A percentile compares a stretch with the other conserved stretches of the same genome.
Conservation (phyloP, 129 eudicot genomes). For the Sambucus nigra region DNA sequence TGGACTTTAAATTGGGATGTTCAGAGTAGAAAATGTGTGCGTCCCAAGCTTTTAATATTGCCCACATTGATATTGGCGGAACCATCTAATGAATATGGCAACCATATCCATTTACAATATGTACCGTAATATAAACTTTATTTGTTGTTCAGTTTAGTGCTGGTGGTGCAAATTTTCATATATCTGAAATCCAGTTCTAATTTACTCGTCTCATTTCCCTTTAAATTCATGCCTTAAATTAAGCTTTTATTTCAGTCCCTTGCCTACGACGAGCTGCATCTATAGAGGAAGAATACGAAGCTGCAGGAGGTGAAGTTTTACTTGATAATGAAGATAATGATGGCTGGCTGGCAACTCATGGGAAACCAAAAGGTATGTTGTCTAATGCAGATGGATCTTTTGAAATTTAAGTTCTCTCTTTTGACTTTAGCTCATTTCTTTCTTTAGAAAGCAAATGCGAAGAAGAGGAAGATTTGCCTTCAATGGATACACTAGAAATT, state of each 20-base stretch:
- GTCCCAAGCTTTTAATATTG: background rate
- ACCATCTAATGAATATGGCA: background rate
- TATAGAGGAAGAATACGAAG: slow-evolving; percentile 89
- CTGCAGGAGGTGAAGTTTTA: slow-evolving; percentile 93
- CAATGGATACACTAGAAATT: slow-evolving; percentile 83
- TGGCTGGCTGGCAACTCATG: slow-evolving; percentile 99
- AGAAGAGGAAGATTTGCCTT: slow-evolving; percentile 73
- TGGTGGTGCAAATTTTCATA: background rate
- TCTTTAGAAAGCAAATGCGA: slow-evolving; percentile 46
- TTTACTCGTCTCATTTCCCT: background rate
- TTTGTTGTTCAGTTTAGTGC: background rate
- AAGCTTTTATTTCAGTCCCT: slow-evolving; percentile 45
- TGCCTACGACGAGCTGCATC: slow-evolving; percentile 91
- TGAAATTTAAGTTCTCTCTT: background rate
- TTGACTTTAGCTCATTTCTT: slow-evolving; percentile 7
- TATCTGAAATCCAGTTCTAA: background rate
- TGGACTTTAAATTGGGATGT: background rate
- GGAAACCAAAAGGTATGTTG: slow-evolving; percentile 74
- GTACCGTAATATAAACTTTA: no score
- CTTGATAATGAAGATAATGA: slow-evolving; percentile 82
- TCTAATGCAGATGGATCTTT: background rate
- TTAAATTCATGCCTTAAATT: background rate
- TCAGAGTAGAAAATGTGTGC: background rate
- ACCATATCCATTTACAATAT: background rate
- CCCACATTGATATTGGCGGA: background rate